phyloP scores from a whole-genome alignment of 129 eudicot genomes.

The Escallonia herrerae region DNA sequence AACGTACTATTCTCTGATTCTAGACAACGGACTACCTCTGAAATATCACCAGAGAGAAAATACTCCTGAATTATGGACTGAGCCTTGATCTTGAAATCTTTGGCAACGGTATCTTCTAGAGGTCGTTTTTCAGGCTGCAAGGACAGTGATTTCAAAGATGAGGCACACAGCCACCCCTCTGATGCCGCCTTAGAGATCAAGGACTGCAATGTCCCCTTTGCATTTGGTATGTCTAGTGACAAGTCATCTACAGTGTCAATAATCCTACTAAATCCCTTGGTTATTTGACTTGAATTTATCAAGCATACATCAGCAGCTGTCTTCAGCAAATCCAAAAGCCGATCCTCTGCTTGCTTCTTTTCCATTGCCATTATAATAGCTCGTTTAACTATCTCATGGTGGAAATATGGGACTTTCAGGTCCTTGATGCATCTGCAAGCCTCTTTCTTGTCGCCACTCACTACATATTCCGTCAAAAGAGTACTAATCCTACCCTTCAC shows the following conservation, averaged over 20 bases:
- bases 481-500: constrained; percentile 56
- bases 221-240: constrained; percentile 87
- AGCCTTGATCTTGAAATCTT: constrained; percentile 61
- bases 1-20: constrained; percentile 47
- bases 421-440: constrained; percentile 80
- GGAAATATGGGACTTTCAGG: constrained; percentile 72
- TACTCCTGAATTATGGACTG: constrained; percentile 75
- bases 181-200: constrained; percentile 86
- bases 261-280: constrained; percentile 67
- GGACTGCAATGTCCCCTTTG: constrained; percentile 56
- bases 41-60: constrained; percentile 66
- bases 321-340: constrained; percentile 61
- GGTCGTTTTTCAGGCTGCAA: constrained; percentile 26
- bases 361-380: constrained; percentile 89
- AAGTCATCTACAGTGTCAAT: constrained; percentile 78
- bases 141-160: constrained; percentile 55
- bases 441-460: constrained; percentile 77
- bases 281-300: constrained; percentile 82
- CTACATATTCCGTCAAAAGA: constrained; percentile 57
- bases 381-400: constrained; percentile 83
- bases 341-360: constrained; percentile 42
- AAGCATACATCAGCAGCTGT: constrained; percentile 61
- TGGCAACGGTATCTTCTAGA: constrained; percentile 46
- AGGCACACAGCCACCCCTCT: constrained; percentile 87
- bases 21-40: constrained; percentile 58